phyloP scores from a whole-genome alignment of 768 basidiomycete genomes.

The Lactarius quietus region DNA sequence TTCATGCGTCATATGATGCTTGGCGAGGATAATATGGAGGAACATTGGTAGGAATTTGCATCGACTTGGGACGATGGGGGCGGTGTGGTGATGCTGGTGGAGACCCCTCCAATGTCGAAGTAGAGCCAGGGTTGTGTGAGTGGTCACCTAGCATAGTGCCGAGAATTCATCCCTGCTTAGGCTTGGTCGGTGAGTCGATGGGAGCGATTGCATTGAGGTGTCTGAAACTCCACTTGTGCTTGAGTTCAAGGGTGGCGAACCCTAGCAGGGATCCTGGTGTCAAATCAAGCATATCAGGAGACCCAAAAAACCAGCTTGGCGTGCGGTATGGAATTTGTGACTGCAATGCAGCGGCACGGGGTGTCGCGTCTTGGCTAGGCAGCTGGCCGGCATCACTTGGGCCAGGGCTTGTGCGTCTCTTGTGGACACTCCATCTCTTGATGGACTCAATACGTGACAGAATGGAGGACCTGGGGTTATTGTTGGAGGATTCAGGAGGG shows the following conservation, averaged over 20 bases:
- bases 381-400: slow-evolving; percentile 37
- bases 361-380: slow-evolving; percentile 27
- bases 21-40: slow-evolving; percentile 29
- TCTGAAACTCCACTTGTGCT: slow-evolving; percentile 35
- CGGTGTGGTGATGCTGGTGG: slow-evolving; percentile 25
- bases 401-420: slow-evolving; percentile 44
- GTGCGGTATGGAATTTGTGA: slow-evolving; percentile 29
- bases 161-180: slow-evolving; percentile 25
- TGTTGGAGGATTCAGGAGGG: slow-evolving; percentile 32
- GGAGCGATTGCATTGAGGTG: slow-evolving; percentile 29
- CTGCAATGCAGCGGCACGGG: slow-evolving; percentile 33
- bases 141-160: slow-evolving; percentile 16
- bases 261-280: slow-evolving; percentile 46
- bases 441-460: slow-evolving; percentile 55
- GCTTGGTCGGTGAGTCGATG: slow-evolving; percentile 30
- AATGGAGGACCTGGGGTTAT: slow-evolving; percentile 40
- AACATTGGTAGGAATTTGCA: slow-evolving; percentile 37
- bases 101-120: slow-evolving; percentile 29
- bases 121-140: slow-evolving; percentile 29
- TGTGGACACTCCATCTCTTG: slow-evolving; percentile 49
- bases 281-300: slow-evolving; percentile 33
- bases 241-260: slow-evolving; percentile 29
- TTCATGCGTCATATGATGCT: slow-evolving; percentile 30
- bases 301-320: slow-evolving; percentile 50
- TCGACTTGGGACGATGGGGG: slow-evolving; percentile 40